Conservation (phyloP, 2,329 filamentous ascomycete species). For the Waltergamsia citrina region DNA sequence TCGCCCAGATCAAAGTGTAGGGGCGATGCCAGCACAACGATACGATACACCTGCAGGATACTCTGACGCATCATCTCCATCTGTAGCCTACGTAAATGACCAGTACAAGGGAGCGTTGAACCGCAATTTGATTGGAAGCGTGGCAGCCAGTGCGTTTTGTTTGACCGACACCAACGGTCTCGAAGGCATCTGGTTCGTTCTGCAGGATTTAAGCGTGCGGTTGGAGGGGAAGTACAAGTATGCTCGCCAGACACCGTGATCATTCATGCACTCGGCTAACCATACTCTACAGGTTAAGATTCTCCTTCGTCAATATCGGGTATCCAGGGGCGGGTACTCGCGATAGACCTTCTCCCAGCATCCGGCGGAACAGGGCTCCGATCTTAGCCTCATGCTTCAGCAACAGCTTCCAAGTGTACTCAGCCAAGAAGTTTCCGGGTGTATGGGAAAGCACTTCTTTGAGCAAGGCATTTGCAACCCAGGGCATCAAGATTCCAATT, state of each 20-base stretch:
- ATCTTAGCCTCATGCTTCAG: constrained; percentile 82
- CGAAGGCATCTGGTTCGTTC: constrained; percentile 90
- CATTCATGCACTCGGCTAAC: neutral
- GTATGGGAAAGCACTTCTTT: constrained; percentile 88
- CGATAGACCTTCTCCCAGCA: constrained; percentile 18
- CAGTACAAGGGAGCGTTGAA: constrained; percentile 40
- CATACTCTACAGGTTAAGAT: constrained; percentile 40
- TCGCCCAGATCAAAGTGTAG: constrained; percentile 14
- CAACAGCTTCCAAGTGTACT: constrained; percentile 86
- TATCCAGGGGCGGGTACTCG: constrained; percentile 27
- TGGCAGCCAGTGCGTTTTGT: constrained; percentile 80
- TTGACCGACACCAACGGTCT: constrained; percentile 71
- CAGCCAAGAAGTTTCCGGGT: constrained; percentile 95
- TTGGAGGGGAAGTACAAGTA: constrained; percentile 89
- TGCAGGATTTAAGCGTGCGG: constrained; percentile 89
- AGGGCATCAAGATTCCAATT: constrained; percentile 96
- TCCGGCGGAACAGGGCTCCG: constrained; percentile 70
- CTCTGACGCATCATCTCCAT: neutral
- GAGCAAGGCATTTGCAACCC: constrained; percentile 85
- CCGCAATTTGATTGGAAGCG: constrained; percentile 84
- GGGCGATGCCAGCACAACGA: constrained; percentile 15
- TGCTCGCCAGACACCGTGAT: constrained; percentile 7
- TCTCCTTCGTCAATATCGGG: constrained; percentile 80
- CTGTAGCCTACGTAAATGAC: constrained; percentile 11
- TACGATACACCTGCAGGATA: constrained; percentile 1